A percentile compares a stretch with the other conserved stretches of the same genome.
Conservation (phyloP, 768 basidiomycete species). For the Lentinus brumalis region DNA sequence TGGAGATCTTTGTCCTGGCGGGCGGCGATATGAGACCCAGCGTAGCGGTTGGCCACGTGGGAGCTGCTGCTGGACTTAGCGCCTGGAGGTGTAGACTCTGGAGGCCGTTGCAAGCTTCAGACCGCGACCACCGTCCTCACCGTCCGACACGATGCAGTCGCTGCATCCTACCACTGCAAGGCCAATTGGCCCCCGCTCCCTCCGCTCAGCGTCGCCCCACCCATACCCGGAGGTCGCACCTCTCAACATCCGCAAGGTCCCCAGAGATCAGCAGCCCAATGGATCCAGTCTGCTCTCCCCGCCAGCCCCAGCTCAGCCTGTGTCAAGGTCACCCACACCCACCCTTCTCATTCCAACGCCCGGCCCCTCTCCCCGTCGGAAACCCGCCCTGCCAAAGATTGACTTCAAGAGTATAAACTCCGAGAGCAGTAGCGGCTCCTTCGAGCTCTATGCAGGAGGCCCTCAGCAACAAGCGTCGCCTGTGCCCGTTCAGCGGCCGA, state of each 20-base stretch:
- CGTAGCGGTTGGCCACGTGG: slow-evolving; percentile 14
- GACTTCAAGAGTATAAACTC: slow-evolving; percentile 18
- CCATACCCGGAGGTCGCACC: slow-evolving; percentile 38
- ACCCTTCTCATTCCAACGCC: slow-evolving; percentile 30
- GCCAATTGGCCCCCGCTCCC: slow-evolving; percentile 54
- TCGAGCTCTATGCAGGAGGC: slow-evolving; percentile 30
- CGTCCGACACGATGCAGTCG: slow-evolving; percentile 29
- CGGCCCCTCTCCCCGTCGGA: slow-evolving; percentile 34
- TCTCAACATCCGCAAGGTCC: slow-evolving; percentile 43
- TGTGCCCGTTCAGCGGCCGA: slow-evolving; percentile 33
- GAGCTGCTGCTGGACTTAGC: slow-evolving; percentile 11
- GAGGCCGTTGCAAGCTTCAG: slow-evolving; percentile 15
- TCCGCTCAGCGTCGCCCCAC: slow-evolving; percentile 46
- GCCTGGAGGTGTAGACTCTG: slow-evolving; percentile 5
- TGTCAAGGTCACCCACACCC: slow-evolving; percentile 29
- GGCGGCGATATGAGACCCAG: slow-evolving; percentile 18
- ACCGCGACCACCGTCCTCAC: slow-evolving; percentile 18
- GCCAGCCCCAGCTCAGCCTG: slow-evolving; percentile 4
- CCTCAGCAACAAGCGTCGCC: slow-evolving; percentile 21
- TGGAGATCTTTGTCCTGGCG: background rate
- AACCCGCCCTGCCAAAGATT: slow-evolving; percentile 38
- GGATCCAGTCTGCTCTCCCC: slow-evolving; percentile 28
- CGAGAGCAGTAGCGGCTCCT: slow-evolving; percentile 20
- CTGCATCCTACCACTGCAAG: slow-evolving; percentile 34
- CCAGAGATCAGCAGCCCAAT: slow-evolving; percentile 29